A percentile compares a stretch with the other conserved stretches of the same genome.
Conservation (phyloP, 169 alveolate genomes). For the Miamiensis avidus region DNA sequence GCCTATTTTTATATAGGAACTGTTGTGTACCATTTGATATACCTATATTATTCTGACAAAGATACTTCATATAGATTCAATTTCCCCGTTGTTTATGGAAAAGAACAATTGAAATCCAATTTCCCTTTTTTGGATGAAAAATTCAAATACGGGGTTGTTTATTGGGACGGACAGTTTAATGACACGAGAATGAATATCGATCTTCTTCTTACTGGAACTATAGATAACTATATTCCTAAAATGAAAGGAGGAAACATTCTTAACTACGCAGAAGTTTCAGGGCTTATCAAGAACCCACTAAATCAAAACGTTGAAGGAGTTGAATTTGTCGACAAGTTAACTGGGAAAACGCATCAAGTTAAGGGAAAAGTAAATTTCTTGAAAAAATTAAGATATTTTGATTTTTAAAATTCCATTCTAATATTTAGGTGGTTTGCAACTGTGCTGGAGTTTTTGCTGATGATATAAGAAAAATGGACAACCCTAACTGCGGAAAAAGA, state of each 20-base stretch:
- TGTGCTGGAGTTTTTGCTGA: slow-evolving; percentile 46
- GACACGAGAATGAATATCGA: slow-evolving; percentile 89
- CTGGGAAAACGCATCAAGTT: slow-evolving; percentile 79
- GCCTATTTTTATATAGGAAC: slow-evolving; percentile 88
- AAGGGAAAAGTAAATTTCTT: slow-evolving; percentile 85
- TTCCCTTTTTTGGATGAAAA: slow-evolving; percentile 66
- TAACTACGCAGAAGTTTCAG: slow-evolving; percentile 83
- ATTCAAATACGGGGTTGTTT: slow-evolving; percentile 75
- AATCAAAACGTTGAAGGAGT: slow-evolving; percentile 86
- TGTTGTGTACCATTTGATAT: slow-evolving; percentile 80
- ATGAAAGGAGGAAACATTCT: slow-evolving; percentile 88
- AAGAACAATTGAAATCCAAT: slow-evolving; percentile 41
- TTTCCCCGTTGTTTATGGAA: slow-evolving; percentile 45
- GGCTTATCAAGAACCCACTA: slow-evolving; percentile 69
- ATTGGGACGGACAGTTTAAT: slow-evolving; percentile 92
- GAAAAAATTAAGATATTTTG: slow-evolving; percentile 81
- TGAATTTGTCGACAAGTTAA: slow-evolving; percentile 72
- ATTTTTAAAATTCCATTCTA: slow-evolving; percentile 1
- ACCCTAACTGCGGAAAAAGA: slow-evolving; percentile 41
- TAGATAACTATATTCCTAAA: slow-evolving; percentile 83
- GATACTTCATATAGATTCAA: slow-evolving; percentile 34
- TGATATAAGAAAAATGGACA: slow-evolving; percentile 47
- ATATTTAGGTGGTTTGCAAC: background rate
- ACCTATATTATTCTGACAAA: slow-evolving; percentile 32
- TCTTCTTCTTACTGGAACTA: slow-evolving; percentile 86